Conservation (phyloP, 2,329 filamentous ascomycete genomes). For the Fusarium sp. region DNA sequence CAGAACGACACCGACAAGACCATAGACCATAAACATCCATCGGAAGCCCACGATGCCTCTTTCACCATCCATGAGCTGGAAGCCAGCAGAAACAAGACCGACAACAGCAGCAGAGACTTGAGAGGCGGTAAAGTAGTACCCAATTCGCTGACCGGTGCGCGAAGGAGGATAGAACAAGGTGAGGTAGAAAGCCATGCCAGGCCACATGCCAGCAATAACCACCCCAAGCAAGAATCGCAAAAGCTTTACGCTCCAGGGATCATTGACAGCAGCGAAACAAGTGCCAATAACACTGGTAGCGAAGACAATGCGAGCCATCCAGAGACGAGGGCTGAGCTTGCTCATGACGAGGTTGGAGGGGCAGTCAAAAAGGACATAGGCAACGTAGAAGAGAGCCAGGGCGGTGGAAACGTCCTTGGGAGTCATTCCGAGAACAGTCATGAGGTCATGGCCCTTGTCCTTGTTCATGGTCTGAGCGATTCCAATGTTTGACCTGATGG, state of each 20-base stretch:
- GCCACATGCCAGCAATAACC: conserved; percentile 94
- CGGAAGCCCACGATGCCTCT: conserved; percentile 83
- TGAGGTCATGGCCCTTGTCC: conserved; percentile 77
- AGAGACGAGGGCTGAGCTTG: conserved; percentile 82
- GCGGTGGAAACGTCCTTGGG: conserved; percentile 84
- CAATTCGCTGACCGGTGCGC: conserved; percentile 86
- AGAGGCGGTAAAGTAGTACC: conserved; percentile 87
- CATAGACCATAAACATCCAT: conserved; percentile 94
- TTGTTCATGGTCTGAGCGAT: conserved; percentile 95
- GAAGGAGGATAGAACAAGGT: conserved; percentile 92
- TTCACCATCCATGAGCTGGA: conserved; percentile 88
- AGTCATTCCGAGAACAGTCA: conserved; percentile 73
- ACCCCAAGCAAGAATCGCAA: conserved; percentile 85
- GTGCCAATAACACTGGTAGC: conserved; percentile 86
- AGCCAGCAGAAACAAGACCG: conserved; percentile 88
- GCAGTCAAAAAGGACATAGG: conserved; percentile 89
- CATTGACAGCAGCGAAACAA: conserved; percentile 83
- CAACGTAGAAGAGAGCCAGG: conserved; percentile 89
- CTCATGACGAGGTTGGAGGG: conserved; percentile 93
- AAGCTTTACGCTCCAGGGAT: conserved; percentile 89
- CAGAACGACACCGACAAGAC: conserved; percentile 77
- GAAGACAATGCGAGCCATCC: conserved; percentile 93
- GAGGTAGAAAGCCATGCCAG: conserved; percentile 92
- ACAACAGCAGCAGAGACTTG: conserved; percentile 92
- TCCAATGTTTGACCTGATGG: conserved; percentile 90